These are phyloP conservation scores for Pseudocercospora eumusae DNA, from an alignment of 2,329 filamentous ascomycete species.

Conservation along the genomic window DNA sequence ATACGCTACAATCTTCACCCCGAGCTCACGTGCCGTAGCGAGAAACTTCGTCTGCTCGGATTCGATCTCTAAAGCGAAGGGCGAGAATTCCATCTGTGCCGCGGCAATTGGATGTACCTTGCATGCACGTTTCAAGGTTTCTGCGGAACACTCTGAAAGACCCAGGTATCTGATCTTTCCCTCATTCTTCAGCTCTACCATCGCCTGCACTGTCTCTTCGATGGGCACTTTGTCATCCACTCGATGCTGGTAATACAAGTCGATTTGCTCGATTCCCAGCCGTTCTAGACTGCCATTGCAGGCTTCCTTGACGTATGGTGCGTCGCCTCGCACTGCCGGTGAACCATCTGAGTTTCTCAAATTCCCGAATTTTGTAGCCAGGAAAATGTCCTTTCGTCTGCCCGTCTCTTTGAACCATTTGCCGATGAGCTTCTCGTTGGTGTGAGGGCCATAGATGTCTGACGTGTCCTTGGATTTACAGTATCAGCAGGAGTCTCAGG, in stretches of 20 bases:
- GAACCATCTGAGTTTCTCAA: constrained; percentile 26
- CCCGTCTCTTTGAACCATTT: constrained; percentile 46
- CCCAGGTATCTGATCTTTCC: constrained; percentile 59
- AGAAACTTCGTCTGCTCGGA: constrained; percentile 44
- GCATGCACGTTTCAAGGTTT: constrained; percentile 54
- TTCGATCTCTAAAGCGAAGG: constrained; percentile 55
- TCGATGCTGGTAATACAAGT: constrained; percentile 50
- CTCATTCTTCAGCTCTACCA: constrained; percentile 51
- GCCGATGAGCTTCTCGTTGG: constrained; percentile 40
- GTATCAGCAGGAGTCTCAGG: neutral
- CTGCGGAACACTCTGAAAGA: constrained; percentile 52
- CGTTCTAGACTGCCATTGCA: constrained; percentile 42
- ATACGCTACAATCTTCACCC: constrained; percentile 46
- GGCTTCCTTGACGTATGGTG: constrained; percentile 42
- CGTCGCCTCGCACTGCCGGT: constrained; percentile 39
- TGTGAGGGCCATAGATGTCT: constrained; percentile 38
- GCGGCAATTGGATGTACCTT: constrained; percentile 53
- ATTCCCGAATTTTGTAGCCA: constrained; percentile 45
- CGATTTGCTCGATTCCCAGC: constrained; percentile 44
- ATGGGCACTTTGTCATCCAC: constrained; percentile 48
- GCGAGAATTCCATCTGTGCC: constrained; percentile 58
- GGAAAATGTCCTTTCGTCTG: constrained; percentile 46
- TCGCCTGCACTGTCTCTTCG: constrained; percentile 48
- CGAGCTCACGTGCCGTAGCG: constrained; percentile 52
- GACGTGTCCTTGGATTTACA: constrained; percentile 27